Conservation (phyloP, 352 stramenopile species). For the Globisporangium carolinianum region DNA sequence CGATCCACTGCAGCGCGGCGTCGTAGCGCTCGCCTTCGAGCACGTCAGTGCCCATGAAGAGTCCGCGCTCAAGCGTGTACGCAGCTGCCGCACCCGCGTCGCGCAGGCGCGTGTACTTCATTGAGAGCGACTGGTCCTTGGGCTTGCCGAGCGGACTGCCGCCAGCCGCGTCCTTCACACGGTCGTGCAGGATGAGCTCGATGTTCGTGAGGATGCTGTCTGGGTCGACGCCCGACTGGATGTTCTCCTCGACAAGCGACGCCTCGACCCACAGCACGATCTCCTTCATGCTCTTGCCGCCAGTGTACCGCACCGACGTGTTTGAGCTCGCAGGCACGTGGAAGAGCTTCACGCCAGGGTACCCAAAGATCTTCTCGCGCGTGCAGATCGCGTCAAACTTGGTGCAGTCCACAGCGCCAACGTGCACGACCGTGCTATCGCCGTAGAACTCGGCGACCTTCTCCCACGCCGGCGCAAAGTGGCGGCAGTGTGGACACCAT, state of each 20-base stretch:
- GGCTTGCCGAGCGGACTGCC: conserved; percentile 16
- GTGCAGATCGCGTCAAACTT: conserved; percentile 48
- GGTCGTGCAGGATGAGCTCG: conserved; percentile 38
- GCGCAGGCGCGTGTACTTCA: conserved; percentile 63
- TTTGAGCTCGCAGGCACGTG: conserved; percentile 39
- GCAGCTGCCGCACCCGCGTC: conserved; percentile 59
- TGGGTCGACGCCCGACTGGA: conserved; percentile 41
- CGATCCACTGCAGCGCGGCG: conserved; percentile 56
- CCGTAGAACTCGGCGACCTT: conserved; percentile 65
- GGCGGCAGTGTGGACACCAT: conserved; percentile 77
- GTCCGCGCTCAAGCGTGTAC: conserved; percentile 65
- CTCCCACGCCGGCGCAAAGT: conserved; percentile 73
- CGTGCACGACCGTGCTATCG: conserved; percentile 38
- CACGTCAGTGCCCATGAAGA: conserved; percentile 58
- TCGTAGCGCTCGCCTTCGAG: conserved; percentile 61
- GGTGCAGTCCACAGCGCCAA: conserved; percentile 77
- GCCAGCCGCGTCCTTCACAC: conserved; percentile 13
- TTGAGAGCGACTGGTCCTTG: conserved; percentile 39
- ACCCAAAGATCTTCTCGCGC: conserved; percentile 50
- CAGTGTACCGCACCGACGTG: conserved; percentile 14
- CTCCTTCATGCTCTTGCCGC: conserved; percentile 25
- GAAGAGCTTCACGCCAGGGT: conserved; percentile 67
- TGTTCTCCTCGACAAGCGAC: conserved; percentile 37
- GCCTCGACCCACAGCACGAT: conserved; percentile 66
- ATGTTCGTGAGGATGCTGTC: conserved; percentile 42